Base-by-base conservation (phyloP, 2,329 filamentous ascomycete genomes). In the Chaetomium strumarium region DNA sequence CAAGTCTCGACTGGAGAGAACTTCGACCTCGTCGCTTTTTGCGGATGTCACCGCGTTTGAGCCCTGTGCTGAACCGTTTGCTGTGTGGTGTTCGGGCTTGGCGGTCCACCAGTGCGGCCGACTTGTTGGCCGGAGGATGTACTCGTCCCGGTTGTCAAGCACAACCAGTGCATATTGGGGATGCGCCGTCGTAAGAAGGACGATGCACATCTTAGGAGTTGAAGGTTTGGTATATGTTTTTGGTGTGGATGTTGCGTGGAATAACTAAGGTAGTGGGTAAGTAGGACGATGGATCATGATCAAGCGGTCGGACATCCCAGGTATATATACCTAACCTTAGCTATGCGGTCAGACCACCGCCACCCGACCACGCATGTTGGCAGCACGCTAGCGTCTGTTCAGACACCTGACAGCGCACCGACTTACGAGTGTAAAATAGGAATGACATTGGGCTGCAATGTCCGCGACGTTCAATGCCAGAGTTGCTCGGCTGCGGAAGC, bases 141-240 rank as follows among this genome's bases (percentile, higher is more conserved):
- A 85, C 66, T 85, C 86, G 72, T 92, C 88, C 61, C 88, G 80
- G 67, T 92, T 92, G 70, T 90, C 82, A 65, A 90, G 74, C 55
- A 88, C 71, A 61, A 92, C 86, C 55, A 91, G 75, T 24, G 85
- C 78, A 69, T 91, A 91, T 59, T 79, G 74, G 10, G 88, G 87
- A 65, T 91, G 87, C 42, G 84, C 78, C 16, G 86, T 91, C 24
- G 86, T 88, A 53, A 89, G 73, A 42, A 91, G 74, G 45, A 83
- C 84, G 70, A 91, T 90, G 66, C 88, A 91, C 87, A 91, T 91
- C 11, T 30, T 49, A 55, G 42, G 24, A 24, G 24, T 30, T 49
- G 55, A 13, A 24, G 17, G 16, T 17, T 38, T 9, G 37, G 33
- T 24, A 17, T 47, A 20, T n/a, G 12, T 30, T 42, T 3, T 42